phyloP scores from a whole-genome alignment of 2,329 filamentous ascomycete species.

The Aspergillus sp. region DNA sequence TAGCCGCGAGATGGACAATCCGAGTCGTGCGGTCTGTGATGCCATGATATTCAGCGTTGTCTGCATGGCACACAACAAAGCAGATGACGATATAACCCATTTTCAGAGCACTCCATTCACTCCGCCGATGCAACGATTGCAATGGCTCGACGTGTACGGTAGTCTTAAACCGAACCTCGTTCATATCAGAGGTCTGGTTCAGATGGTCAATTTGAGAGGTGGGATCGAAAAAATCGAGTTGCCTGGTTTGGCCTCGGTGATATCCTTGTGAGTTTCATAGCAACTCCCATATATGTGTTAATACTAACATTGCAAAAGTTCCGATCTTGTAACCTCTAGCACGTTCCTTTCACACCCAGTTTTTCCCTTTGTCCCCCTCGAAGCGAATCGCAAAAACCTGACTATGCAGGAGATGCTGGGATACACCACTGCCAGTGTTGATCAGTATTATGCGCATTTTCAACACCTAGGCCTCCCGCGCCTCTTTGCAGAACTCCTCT shows the following conservation, averaged over 20 bases:
- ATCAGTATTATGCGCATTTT: conserved; percentile 25
- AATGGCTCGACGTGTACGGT: conserved; percentile 40
- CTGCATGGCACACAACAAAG: conserved; percentile 35
- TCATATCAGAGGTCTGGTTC: conserved; percentile 34
- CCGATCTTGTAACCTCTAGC: conserved; percentile 28
- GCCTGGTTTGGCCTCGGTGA: conserved; percentile 36
- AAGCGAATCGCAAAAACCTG: conserved; percentile 17
- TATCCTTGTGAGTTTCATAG: conserved; percentile 37
- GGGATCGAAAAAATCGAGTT: conserved; percentile 37
- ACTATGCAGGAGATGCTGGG: conserved; percentile 26
- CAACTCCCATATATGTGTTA: background rate
- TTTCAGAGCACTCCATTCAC: conserved; percentile 28
- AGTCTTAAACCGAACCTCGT: conserved; percentile 34
- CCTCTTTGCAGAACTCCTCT: conserved; percentile 30
- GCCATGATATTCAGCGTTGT: conserved; percentile 37
- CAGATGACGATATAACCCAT: conserved; percentile 15
- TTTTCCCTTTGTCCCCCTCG: conserved; percentile 29
- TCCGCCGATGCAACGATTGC: conserved; percentile 34
- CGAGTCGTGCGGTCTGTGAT: conserved; percentile 31
- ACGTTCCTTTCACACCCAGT: conserved; percentile 23
- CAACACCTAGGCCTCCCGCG: conserved; percentile 26
- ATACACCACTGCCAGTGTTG: conserved; percentile 25
- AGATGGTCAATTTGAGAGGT: conserved; percentile 37
- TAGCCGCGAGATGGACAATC: conserved; percentile 34
- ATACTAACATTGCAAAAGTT: conserved; percentile 20